phyloP scores from a whole-genome alignment of 1,284 basidiomycete species.

The Athelia psychrophila region DNA sequence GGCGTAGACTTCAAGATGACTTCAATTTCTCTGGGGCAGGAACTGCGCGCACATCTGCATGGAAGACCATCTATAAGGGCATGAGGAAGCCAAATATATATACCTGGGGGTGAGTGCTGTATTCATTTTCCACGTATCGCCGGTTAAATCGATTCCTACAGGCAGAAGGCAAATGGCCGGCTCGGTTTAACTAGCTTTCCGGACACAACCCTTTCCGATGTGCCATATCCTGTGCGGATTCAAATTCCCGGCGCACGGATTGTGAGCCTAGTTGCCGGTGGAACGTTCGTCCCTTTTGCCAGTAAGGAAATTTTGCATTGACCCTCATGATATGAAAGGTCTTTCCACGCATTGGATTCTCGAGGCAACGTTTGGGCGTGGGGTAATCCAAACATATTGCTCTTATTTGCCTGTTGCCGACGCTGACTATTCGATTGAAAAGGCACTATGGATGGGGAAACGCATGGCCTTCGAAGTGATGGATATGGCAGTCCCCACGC shows the following conservation, averaged over 20 bases:
- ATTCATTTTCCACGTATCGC: background rate
- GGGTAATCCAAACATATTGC: slow-evolving; percentile 46
- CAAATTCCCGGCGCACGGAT: slow-evolving; percentile 59
- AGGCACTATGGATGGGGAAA: slow-evolving; percentile 59
- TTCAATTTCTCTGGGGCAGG: slow-evolving; percentile 73
- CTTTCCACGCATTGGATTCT: slow-evolving; percentile 77
- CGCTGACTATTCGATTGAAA: slow-evolving; percentile 5
- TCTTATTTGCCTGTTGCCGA: slow-evolving; percentile 4
- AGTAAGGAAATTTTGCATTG: slow-evolving; percentile 5
- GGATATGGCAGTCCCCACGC: slow-evolving; percentile 58
- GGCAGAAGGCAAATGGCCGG: slow-evolving; percentile 55
- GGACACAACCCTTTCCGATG: slow-evolving; percentile 32
- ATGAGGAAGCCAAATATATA: slow-evolving; percentile 58
- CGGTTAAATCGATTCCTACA: slow-evolving; percentile 22
- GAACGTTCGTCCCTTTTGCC: slow-evolving; percentile 55
- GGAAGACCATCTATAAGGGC: slow-evolving; percentile 77
- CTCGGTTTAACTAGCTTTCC: slow-evolving; percentile 49
- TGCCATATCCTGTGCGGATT: slow-evolving; percentile 63
- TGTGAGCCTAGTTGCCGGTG: slow-evolving; percentile 74
- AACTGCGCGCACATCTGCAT: slow-evolving; percentile 72
- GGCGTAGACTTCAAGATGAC: slow-evolving; percentile 64
- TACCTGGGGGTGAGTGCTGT: slow-evolving; percentile 73
- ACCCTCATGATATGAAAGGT: slow-evolving; percentile 43
- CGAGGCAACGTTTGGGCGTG: slow-evolving; percentile 77
- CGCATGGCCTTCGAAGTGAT: slow-evolving; percentile 39